Evolutionary conservation across 2,329 filamentous ascomycete genomes (phyloP).

Genomic region (Colletotrichum tofieldiae): DNA sequence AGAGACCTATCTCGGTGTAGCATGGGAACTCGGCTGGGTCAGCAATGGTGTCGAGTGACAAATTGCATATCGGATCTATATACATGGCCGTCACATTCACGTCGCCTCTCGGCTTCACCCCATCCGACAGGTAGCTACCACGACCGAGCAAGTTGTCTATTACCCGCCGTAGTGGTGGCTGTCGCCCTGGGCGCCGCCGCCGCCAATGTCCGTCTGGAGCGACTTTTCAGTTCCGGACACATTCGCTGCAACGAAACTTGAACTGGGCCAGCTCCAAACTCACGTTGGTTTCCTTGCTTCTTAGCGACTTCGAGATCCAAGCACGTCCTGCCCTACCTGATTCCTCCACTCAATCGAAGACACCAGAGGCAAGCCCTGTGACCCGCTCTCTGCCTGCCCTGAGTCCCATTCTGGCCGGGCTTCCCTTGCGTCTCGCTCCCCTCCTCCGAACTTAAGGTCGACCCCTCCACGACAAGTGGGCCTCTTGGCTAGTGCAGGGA

Average conservation of each 20-base stretch:
- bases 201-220: slow-evolving; percentile 44
- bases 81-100: not conserved
- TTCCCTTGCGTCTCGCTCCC: slow-evolving; percentile 21
- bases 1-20: not conserved
- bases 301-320: not conserved
- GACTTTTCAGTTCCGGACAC: slow-evolving; percentile 19
- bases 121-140: not conserved
- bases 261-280: not conserved
- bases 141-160: not conserved
- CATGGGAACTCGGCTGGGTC: not conserved
- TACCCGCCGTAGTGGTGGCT: slow-evolving; percentile 37
- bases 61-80: not conserved
- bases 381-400: not conserved
- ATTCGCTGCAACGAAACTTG: not conserved
- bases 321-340: not conserved
- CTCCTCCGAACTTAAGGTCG: slow-evolving; percentile 13
- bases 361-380: not conserved
- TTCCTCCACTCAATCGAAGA: not conserved
- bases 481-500: slow-evolving; percentile 50
- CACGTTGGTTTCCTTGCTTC: not conserved
- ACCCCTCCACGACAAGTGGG: slow-evolving; percentile 16
- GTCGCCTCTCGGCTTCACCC: too few species aligned
- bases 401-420: slow-evolving; percentile 3
- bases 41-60: not conserved
- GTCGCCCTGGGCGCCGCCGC: slow-evolving; percentile 21